Percentiles rank a stretch among this genome's conserved stretches.
These are phyloP conservation scores for Ganoderma meredithae DNA, from an alignment of 1,284 basidiomycete species.

Conservation along the genomic window DNA sequence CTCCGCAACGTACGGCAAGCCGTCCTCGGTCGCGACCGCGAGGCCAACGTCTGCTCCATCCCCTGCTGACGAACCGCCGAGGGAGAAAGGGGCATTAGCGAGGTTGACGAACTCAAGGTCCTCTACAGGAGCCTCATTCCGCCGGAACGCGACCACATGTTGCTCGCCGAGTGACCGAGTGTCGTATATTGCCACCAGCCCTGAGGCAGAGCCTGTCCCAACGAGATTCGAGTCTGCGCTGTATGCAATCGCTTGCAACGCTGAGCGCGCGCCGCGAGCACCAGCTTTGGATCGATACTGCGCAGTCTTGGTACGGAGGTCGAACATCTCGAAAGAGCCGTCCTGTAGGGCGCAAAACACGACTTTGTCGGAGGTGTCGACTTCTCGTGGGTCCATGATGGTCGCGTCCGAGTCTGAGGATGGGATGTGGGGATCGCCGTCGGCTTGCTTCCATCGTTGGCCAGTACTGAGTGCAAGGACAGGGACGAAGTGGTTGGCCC, in stretches of 20 bases:
- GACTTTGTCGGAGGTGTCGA: constrained; percentile 56
- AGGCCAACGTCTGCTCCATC: constrained; percentile 45
- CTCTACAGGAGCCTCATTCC: constrained; percentile 65
- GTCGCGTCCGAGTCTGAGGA: constrained; percentile 9
- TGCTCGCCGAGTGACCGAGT: constrained; percentile 47
- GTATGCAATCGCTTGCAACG: constrained; percentile 63
- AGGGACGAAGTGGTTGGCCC: constrained; percentile 45
- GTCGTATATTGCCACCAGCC: constrained; percentile 67
- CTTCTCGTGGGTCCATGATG: constrained; percentile 49
- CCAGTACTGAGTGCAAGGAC: constrained; percentile 57
- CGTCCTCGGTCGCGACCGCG: constrained; percentile 62
- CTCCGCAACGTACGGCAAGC: constrained; percentile 59
- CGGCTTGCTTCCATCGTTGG: constrained; percentile 38
- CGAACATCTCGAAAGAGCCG: constrained; percentile 64
- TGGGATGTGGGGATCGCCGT: constrained; percentile 14
- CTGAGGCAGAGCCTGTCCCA: constrained; percentile 70
- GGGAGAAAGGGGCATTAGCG: constrained; percentile 13
- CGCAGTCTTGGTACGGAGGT: constrained; percentile 58
- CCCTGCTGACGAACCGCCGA: constrained; percentile 4
- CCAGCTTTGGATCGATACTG: constrained; percentile 47
- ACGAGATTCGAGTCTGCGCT: constrained; percentile 51
- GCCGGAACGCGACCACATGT: constrained; percentile 55
- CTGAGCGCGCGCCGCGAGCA: constrained; percentile 24
- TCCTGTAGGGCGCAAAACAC: constrained; percentile 65
- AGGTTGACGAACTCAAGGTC: constrained; percentile 52